Evolutionary conservation across 805 yeast genomes (phyloP), one percentile per base, ranked within the genome.

Genomic region (Scheffersomyces spartinae): DNA sequence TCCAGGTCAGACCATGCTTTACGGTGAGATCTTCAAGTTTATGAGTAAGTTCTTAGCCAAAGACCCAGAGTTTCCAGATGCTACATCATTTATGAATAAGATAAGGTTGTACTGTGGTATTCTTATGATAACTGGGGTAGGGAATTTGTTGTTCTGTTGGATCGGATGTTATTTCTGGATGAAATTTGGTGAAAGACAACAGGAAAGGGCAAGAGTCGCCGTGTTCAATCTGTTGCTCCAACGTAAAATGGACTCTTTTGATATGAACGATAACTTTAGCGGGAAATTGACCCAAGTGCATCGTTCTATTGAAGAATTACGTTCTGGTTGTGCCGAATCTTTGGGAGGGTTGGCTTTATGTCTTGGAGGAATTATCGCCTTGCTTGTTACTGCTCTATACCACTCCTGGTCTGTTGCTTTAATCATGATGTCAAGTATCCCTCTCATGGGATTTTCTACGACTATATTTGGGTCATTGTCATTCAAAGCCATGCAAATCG

Each of bases 331-430:
- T 4, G 71, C 88, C 3, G 86, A 79, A 41, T 68, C 75, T 3
- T 42, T 74, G 10, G 84, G 80, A 0, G 38, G 74, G 12, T 40
- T 75, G 2, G 42, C 71, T 8, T 74, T 74, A 35, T 63, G 72
- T 6, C 20, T 61, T 2, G 67, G 72, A 0, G 63, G 84, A 0
- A 52, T 72, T 0, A 27, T 69, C 4, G 70, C 78, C 0, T 49
- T 78, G 7, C 43, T 77, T 2, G 62, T 70, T 1, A 70, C 80
- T 0, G 74, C 95, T 2, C 67, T 91, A 44, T 65, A 67, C 32
- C 75, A 73, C 32, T 81, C 94, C 3, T 88, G 96, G 96, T 64
- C 81, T 3, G 60, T 91, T 7, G 81, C 96, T 0, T 50, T 91
- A 14, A 68, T 91, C 2, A 70, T 79, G n/a, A 41, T 88, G 31